These are phyloP conservation scores for Ophiostoma novo-ulmi DNA, from an alignment of 2,329 filamentous ascomycete genomes.

Conservation along the genomic window DNA sequence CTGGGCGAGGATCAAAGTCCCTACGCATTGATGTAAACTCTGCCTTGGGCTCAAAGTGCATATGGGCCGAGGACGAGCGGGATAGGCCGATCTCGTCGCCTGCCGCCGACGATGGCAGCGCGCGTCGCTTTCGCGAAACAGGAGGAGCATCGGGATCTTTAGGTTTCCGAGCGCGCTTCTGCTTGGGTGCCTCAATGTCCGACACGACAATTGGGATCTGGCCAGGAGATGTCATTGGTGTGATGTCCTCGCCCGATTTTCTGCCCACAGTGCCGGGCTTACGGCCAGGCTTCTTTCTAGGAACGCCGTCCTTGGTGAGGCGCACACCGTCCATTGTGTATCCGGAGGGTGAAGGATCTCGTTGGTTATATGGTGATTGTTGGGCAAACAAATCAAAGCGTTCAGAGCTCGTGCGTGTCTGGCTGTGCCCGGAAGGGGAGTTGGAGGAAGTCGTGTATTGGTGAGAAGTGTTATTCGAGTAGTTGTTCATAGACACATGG, in stretches of 20 bases:
- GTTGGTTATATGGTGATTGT: not conserved
- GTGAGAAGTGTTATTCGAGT: constrained; percentile 42
- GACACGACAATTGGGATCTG: constrained; percentile 34
- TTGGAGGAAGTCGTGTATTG: constrained; percentile 48
- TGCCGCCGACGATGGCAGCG: constrained; percentile 30
- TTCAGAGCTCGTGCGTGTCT: constrained; percentile 34
- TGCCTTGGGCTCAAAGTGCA: constrained; percentile 29
- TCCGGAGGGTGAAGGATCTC: not conserved
- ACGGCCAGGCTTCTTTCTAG: constrained; percentile 59
- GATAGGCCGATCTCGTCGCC: constrained; percentile 10
- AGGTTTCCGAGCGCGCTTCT: constrained; percentile 52
- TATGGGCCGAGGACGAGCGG: constrained; percentile 22
- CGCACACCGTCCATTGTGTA: constrained; percentile 40
- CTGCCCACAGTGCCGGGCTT: constrained; percentile 52
- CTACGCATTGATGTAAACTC: constrained; percentile 39
- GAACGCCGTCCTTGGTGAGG: constrained; percentile 54
- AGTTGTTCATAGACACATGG: constrained; percentile 34
- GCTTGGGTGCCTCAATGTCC: constrained; percentile 40
- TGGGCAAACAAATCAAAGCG: not conserved
- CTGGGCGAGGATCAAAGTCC: constrained; percentile 33
- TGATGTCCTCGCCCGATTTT: constrained; percentile 26
- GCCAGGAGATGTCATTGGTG: constrained; percentile 33
- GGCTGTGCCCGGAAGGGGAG: constrained; percentile 44
- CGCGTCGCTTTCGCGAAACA: constrained; percentile 49
- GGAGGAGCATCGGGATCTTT: constrained; percentile 55